phyloP scores from a whole-genome alignment of 2,329 filamentous ascomycete species.

The Ascochyta pisi region DNA sequence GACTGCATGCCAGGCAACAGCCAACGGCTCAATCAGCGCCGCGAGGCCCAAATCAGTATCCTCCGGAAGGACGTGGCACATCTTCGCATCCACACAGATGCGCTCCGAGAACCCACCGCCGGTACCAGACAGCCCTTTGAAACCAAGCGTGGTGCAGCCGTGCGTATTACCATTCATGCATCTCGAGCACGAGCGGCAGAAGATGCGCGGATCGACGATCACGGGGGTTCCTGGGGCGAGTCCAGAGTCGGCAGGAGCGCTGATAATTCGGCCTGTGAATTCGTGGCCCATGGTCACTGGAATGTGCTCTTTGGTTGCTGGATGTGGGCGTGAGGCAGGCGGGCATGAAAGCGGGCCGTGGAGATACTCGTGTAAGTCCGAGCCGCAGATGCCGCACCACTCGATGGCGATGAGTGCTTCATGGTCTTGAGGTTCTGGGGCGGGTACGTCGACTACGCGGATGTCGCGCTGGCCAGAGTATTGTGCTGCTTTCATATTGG shows the following conservation, averaged over 20 bases:
- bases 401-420: conserved; percentile 40
- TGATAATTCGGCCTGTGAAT: conserved; percentile 37
- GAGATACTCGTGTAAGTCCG: conserved; percentile 40
- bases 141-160: conserved; percentile 31
- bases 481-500: conserved; percentile 42
- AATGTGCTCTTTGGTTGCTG: conserved; percentile 24
- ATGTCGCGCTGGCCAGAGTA: conserved; percentile 37
- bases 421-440: conserved; percentile 29
- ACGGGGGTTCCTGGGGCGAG: conserved; percentile 37
- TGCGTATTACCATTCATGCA: conserved; percentile 29
- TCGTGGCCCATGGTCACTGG: conserved; percentile 44
- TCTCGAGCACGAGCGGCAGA: conserved; percentile 31
- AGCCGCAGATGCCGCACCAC: conserved; percentile 43
- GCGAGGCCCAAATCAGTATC: conserved; percentile 32
- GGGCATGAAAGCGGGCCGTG: conserved; percentile 20
- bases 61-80: conserved; percentile 33
- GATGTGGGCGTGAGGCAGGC: conserved; percentile 29
- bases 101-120: conserved; percentile 39
- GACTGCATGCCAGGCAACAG: conserved; percentile 42
- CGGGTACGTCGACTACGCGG: conserved; percentile 33
- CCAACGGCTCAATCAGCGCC: conserved; percentile 40
- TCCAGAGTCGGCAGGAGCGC: conserved; percentile 23
- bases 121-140: conserved; percentile 34
- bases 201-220: conserved; percentile 40
- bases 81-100: conserved; percentile 31